Percentiles rank a stretch among this genome's conserved stretches.
Conservation (phyloP, 106 monocot species). For the Dioscorea alata region DNA sequence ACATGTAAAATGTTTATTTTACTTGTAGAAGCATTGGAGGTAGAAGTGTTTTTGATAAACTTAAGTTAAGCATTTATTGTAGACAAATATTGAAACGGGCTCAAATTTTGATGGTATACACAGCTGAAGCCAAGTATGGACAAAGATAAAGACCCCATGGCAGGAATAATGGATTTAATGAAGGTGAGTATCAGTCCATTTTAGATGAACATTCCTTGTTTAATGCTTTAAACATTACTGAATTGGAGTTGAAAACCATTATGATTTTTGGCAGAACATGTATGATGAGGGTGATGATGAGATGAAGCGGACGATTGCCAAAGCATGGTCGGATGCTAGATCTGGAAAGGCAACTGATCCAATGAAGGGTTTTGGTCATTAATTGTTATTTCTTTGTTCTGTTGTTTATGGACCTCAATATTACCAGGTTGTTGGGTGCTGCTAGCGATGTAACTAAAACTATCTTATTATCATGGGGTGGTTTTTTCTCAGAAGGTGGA, state of each 20-base stretch:
- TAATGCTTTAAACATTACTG: neutral
- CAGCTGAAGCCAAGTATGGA: slow-evolving; percentile 73
- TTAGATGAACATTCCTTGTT: neutral
- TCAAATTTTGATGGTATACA: slow-evolving; percentile 17
- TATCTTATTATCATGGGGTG: too few species aligned
- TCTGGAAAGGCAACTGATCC: slow-evolving; percentile 70
- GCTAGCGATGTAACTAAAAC: too few species aligned
- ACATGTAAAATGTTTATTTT: too few species aligned
- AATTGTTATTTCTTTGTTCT: neutral
- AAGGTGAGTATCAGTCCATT: slow-evolving; percentile 32
- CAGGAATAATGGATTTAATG: slow-evolving; percentile 93
- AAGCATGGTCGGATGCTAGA: slow-evolving; percentile 86
- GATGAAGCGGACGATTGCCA: slow-evolving; percentile 89
- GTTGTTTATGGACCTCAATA: too few species aligned
- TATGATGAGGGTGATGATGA: slow-evolving; percentile 94
- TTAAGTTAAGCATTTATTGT: too few species aligned
- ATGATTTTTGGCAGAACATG: slow-evolving; percentile 68
- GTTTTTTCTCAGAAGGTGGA: too few species aligned
- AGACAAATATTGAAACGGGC: too few species aligned
- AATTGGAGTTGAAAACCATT: neutral
- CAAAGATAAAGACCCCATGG: slow-evolving; percentile 89
- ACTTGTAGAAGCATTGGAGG: too few species aligned
- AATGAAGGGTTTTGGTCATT: slow-evolving; percentile 17
- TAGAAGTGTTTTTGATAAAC: too few species aligned
- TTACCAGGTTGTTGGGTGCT: too few species aligned